These are phyloP conservation scores for Furcasterigmium furcatum DNA, from an alignment of 2,329 filamentous ascomycete species.

Conservation along the genomic window DNA sequence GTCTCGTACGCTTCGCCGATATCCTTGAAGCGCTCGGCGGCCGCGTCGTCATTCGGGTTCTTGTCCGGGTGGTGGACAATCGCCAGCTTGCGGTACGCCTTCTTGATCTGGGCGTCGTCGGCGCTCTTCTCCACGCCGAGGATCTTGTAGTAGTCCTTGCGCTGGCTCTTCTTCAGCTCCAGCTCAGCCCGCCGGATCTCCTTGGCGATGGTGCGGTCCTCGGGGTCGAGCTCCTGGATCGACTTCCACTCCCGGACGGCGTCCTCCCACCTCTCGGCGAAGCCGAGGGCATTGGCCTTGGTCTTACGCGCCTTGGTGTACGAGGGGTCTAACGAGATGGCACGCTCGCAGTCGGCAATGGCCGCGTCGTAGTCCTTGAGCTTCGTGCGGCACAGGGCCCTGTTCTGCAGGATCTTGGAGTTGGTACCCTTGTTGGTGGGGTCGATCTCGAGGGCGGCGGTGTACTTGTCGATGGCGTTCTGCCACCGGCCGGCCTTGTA, in stretches of 20 bases:
- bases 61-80: constrained; percentile 97
- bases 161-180: constrained; percentile 94
- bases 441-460: constrained; percentile 79
- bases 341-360: constrained; percentile 81
- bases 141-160: constrained; percentile 99
- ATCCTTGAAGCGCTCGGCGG: constrained; percentile 94
- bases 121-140: constrained; percentile 85
- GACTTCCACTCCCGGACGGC: constrained; percentile 86
- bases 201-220: constrained; percentile 75
- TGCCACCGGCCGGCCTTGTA: constrained; percentile 85
- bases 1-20: constrained; percentile 96
- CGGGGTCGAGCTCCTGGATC: constrained; percentile 77
- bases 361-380: constrained; percentile 82
- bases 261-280: constrained; percentile 87
- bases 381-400: constrained; percentile 79
- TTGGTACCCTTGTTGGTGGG: constrained; percentile 88
- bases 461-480: constrained; percentile 81
- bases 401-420: constrained; percentile 90
- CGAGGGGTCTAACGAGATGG: constrained; percentile 74
- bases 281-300: constrained; percentile 84
- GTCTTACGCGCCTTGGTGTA: constrained; percentile 94
- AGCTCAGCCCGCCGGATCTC: constrained; percentile 89
- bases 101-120: constrained; percentile 83
- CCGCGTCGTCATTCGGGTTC: constrained; percentile 81
- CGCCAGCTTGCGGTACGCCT: constrained; percentile 92